Evolutionary conservation across 306 rosid genomes (phyloP), one percentile per base, ranked within the genome.

Genomic region (Prunus davidiana): DNA sequence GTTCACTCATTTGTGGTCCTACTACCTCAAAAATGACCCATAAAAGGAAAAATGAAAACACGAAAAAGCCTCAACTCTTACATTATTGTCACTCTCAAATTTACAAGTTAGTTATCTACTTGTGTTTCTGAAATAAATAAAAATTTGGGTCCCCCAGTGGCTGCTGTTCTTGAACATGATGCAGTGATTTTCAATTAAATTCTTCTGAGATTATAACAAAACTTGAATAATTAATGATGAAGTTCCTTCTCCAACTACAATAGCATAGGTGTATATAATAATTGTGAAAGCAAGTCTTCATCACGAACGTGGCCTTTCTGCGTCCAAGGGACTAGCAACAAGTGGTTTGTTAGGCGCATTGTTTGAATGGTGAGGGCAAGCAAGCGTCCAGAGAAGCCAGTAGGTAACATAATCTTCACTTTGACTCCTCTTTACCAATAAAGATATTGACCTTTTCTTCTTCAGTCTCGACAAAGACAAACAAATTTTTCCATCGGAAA

Each of bases 271-370:
- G 24, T 58, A 58, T 12, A 25, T 20, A 22, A 56, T 56, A 22
- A 56, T 56, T 56, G 62, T 10, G 62, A 56, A 3, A 20, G 20
- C 43, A 28, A 28, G 67, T 62, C 57, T 32, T 12, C 9, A 10
- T n/a, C 2, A 62, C 27, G 0, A 22, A 74, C n/a, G 89, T 89
- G 90, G 85, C 85, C 12, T 79, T 69, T 78, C 80, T 65, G 38
- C 41, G 61, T 83, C 78, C 86, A 62, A 30, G 43, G 49, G 80
- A 75, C 67, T 69, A 25, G 76, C 79, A 76, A 74, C 78, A 70
- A 55, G 64, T 72, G 69, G 54, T 63, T 74, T 50, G 85, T 84
- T 84, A 82, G 86, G 82, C 76, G 81, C 76, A 47, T 24, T 66
- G 22, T 24, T 3, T 28, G 63, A 60, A 45, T 50, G 72, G 27